phyloP scores from a whole-genome alignment of 768 basidiomycete genomes.

The Kwoniella shandongensis region DNA sequence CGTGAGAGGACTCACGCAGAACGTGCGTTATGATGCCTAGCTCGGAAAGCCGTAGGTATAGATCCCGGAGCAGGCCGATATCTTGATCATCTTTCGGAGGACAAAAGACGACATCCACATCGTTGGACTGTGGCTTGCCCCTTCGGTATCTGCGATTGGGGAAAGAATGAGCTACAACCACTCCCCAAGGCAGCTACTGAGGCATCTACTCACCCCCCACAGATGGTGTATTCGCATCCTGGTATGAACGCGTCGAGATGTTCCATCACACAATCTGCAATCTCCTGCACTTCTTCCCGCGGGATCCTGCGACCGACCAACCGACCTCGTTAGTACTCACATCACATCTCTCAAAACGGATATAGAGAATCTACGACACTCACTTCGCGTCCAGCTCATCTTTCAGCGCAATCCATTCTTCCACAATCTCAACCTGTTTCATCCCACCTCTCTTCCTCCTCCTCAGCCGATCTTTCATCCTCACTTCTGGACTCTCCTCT shows the following conservation, averaged over 20 bases:
- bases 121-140: conserved; percentile 76
- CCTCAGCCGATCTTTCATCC: conserved; percentile 57
- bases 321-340: no score
- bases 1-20: conserved; percentile 66
- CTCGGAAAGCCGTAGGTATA: conserved; percentile 56
- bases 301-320: conserved; percentile 66
- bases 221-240: conserved; percentile 73
- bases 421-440: conserved; percentile 50
- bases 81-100: conserved; percentile 62
- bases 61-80: conserved; percentile 64
- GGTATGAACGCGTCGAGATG: conserved; percentile 65
- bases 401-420: conserved; percentile 50
- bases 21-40: conserved; percentile 71
- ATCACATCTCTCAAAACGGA: no score
- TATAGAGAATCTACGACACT: no score
- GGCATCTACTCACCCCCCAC: conserved; percentile 67
- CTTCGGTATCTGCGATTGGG: conserved; percentile 66
- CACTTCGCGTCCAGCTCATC: conserved; percentile 51
- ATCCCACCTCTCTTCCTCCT: conserved; percentile 47
- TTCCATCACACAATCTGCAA: conserved; percentile 66
- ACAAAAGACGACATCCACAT: conserved; percentile 86
- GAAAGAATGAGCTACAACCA: not conserved
- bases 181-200: no score
- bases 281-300: conserved; percentile 73
- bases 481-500: conserved; percentile 53